Evolutionary conservation across 257 asterid genomes (phyloP), one percentile per base, ranked within the genome.

Genomic region (Forsythia suspensa): DNA sequence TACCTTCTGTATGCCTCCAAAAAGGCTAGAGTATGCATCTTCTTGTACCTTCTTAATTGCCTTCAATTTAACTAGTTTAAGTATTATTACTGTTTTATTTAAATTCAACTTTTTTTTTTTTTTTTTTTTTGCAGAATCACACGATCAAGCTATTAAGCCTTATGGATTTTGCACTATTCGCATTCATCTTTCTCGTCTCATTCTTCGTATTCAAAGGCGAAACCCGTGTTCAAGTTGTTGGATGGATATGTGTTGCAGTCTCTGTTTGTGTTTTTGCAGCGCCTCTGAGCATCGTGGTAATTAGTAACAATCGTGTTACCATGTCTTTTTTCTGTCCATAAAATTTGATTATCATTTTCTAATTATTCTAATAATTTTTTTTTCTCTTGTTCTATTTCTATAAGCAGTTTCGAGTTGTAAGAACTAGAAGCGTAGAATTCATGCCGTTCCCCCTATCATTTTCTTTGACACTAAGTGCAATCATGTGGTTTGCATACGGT

Each of bases 401-500:
- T 48, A n/a, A 46, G 8, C 84, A 87, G 91, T 73, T 79, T 78
- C 87, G 88, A 79, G 97, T 92, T 0, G 43, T 92, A 9, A 79
- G 88, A 84, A 91, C 92, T 2, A 79, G 81, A 83, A 92, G 92
- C 37, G 96, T 90, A 11, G 93, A 92, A 69, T 91, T 89, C 76
- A 81, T 92, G 94, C 94, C 97, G 0, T 89, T 92, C 81, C 73
- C 84, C 51, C 82, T 92, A 15, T 90, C 96, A 21, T 72, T 89
- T 24, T 83, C 85, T 75, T 92, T 92, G 13, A 92, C 97, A 0
- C 70, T 89, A 42, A 89, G 91, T 43, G 97, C 97, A 1, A 77
- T 92, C 38, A 80, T 86, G 89, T 92, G 97, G 97, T 89, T 92
- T 59, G 81, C 79, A 76, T 92, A 92, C 44, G 96, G 97, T 41